Base-by-base conservation (phyloP, 139 green algal genomes). In the Chlamydomonas sphaeroides region DNA sequence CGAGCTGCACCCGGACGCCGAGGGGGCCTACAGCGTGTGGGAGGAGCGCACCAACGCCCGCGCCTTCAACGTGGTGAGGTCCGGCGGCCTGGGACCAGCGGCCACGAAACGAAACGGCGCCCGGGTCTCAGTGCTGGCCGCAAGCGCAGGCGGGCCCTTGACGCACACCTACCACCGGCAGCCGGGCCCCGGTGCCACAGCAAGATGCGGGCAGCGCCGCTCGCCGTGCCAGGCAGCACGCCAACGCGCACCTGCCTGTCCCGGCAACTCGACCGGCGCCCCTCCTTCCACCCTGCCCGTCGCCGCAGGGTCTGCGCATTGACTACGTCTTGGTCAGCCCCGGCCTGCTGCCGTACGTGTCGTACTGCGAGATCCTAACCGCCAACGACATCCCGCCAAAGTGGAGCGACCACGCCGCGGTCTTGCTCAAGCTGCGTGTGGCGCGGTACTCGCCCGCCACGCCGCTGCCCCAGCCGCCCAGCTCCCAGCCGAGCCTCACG, bases 41-140 rank as follows among this genome's bases (percentile, higher is more conserved):
- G 90, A 95, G 77, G 83, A 89, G 79, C 72, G 82, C 21, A 96
- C 93, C 14, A 93, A 61, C 63, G 93, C 92, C 6, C 87, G 93
- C 2, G 87, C 89, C 0, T 93, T 93, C 85, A 96, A 96, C 65
- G 84, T 83, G 79, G 91, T 94, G 57, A 30, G 65, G 67, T 57
- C 21, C n/a, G n/a, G n/a, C n/a, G n/a, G n/a, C n/a, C n/a, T n/a
- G n/a, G n/a, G n/a, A n/a, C n/a, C n/a, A n/a, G n/a, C n/a, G n/a
- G n/a, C n/a, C n/a, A n/a, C n/a, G n/a, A n/a, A n/a, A n/a, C n/a
- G n/a, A n/a, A n/a, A n/a, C n/a, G n/a, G n/a, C n/a, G 45, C 45
- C 8, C 14, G 45, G 14, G 8, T 8, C 10, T 14, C 14, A 20
- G 45, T 51, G 45, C 8, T 8, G 14, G 45, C 10, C 14, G 45